Evolutionary conservation across 352 stramenopile species (phyloP), one percentile per base, ranked within the genome.

Genomic region (Globisporangium alternatum): DNA sequence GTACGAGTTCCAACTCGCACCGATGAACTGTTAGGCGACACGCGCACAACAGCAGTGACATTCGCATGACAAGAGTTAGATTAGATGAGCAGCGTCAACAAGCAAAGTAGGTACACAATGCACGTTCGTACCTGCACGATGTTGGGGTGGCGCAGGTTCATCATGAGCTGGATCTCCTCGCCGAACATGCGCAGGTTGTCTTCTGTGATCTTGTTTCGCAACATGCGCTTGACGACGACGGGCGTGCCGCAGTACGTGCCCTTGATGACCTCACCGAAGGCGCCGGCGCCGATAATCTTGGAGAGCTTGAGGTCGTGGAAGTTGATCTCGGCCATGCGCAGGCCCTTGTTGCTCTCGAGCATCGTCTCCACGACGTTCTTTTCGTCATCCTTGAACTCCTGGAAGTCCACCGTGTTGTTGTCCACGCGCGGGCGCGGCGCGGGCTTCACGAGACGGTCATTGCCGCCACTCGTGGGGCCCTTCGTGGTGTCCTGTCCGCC

Each of bases 1-100:
- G 77, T 95, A 95, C 66, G 86, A 95, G 81, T 96, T 95, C 88
- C 88, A 96, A 80, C 86, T 95, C 47, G 88, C 88, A 51, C 88
- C 88, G 47, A 96, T 96, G 60, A 96, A 96, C 77, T 96, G 65
- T 7, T 17, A 59, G n/a, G 22, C 37, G 30, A 22, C 49, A 31
- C 56, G 10, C 31, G n/a, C 8, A 33, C 4, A 39, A 30, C 6
- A 37, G 30, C 3, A 37, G 30, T 21, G 37, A 22, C 41, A 33
- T 21, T 48, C 3, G 30, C 25, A 57, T 31, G 19, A 61, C 25
- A 48, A 21, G 12, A 2, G 54, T 51, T 5, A 7, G 17, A 28
- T 56, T 56, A 56, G 15, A 41, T 25, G 8, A 43, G 30, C 21
- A 6, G 30, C 30, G 25, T 17, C 17, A 56, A 28, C 17, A n/a